These are phyloP conservation scores for Carex arenaria DNA, from an alignment of 202 grass and related monocot genomes.

Conservation along the genomic window DNA sequence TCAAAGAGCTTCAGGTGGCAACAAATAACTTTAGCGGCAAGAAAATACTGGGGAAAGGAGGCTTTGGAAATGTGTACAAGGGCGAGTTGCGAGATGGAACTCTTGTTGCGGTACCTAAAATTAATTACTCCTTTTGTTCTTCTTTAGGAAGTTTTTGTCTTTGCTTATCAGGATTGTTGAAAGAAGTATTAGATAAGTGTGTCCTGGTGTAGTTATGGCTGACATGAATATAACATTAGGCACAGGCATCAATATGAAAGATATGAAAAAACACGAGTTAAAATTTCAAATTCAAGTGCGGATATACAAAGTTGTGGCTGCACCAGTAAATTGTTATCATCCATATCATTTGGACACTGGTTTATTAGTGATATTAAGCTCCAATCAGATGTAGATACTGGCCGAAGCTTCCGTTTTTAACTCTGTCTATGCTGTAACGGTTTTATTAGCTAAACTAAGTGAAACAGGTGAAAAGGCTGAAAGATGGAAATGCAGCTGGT, in stretches of 20 bases:
- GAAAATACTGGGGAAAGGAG: slow-evolving; percentile 71
- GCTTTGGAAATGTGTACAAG: slow-evolving; percentile 71
- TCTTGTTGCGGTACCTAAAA: slow-evolving; percentile 32
- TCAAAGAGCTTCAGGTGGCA: slow-evolving; percentile 76
- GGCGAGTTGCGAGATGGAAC: slow-evolving; percentile 64
- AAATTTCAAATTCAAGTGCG: background rate
- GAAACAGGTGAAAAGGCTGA: slow-evolving; percentile 57
- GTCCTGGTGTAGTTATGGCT: background rate
- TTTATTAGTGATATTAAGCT: background rate
- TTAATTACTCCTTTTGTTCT: background rate
- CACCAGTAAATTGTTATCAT: background rate
- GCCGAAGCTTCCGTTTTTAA: background rate
- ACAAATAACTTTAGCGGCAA: slow-evolving; percentile 84
- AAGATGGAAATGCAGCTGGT: slow-evolving; percentile 63
- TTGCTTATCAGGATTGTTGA: background rate
- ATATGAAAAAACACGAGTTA: background rate
- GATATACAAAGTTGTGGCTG: background rate
- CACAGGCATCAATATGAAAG: background rate
- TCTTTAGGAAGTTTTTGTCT: background rate
- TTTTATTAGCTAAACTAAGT: background rate
- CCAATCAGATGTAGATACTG: background rate
- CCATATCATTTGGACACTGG: background rate
- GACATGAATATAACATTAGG: background rate
- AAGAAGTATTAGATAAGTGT: background rate
- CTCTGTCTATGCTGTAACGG: background rate